A percentile compares a stretch with the other conserved stretches of the same genome.
phyloP scores from a whole-genome alignment of 2,329 filamentous ascomycete species.

The Cercospora sp. region DNA sequence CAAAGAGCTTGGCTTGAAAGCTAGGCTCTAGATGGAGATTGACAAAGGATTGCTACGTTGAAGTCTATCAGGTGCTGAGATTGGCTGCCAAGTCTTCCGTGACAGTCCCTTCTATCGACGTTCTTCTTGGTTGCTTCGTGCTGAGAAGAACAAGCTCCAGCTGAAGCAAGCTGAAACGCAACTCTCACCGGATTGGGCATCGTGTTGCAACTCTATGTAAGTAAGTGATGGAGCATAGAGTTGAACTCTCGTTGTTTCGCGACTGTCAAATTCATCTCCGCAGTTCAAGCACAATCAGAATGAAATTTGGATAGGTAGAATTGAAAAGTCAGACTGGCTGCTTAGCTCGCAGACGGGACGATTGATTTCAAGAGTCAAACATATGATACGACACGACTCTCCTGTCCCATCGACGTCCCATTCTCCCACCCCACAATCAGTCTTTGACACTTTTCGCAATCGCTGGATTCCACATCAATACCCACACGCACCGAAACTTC shows the following conservation, averaged over 20 bases:
- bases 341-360: not conserved
- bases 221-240: not conserved
- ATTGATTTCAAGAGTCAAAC: not conserved
- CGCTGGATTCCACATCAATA: not conserved
- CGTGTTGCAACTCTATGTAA: not conserved
- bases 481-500: not conserved
- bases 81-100: not conserved
- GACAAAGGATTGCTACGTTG: not conserved
- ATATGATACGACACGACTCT: not conserved
- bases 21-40: slow-evolving; percentile 12
- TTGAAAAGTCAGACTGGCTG: not conserved
- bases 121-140: not conserved
- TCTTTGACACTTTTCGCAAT: not conserved
- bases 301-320: not conserved
- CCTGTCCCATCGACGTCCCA: not conserved
- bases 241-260: not conserved
- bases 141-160: not conserved
- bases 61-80: not conserved
- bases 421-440: not conserved
- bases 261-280: not conserved
- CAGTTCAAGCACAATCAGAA: not conserved
- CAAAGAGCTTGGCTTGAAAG: slow-evolving; percentile 40
- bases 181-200: not conserved
- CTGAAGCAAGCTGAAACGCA: not conserved
- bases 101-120: not conserved